Conservation (phyloP, 305 asterid species). For the Fraxinus paxiana region DNA sequence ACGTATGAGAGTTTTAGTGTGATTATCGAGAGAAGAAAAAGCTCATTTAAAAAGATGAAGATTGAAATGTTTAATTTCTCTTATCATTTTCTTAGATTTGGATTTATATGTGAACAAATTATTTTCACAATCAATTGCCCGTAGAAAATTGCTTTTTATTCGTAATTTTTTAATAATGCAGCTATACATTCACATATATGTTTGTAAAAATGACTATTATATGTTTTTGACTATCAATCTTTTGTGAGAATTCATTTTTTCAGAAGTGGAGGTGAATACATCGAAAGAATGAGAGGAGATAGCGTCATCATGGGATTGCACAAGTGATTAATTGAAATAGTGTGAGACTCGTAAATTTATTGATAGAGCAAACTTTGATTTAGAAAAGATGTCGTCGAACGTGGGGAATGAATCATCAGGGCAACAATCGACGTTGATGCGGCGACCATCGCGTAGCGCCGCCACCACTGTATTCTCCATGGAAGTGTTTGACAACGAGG, state of each 20-base stretch:
- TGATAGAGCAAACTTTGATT: neutral
- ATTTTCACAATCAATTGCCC: neutral
- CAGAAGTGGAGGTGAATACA: neutral
- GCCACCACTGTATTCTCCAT: constrained; percentile 79
- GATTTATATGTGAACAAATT: neutral
- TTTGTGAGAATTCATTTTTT: neutral
- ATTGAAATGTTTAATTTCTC: neutral
- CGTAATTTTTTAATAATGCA: neutral
- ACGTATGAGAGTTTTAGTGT: neutral
- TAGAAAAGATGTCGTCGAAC: constrained; percentile 38
- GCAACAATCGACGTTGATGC: constrained; percentile 47
- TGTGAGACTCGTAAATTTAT: neutral
- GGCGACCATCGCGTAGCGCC: constrained; percentile 86
- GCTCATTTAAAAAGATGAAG: neutral
- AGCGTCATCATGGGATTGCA: neutral
- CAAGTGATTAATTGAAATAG: neutral
- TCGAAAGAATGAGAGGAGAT: constrained; percentile 6
- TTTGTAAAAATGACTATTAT: neutral
- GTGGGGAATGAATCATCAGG: constrained; percentile 31
- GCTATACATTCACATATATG: neutral
- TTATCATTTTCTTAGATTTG: neutral
- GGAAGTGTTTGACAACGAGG: constrained; percentile 97
- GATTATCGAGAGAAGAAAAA: neutral
- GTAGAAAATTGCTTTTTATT: neutral
- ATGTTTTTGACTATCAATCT: neutral